Percentiles rank a stretch among this genome's conserved stretches.
These are phyloP conservation scores for Aurantiochytrium sp. DNA, from an alignment of 108 stramenopile species.

Conservation along the genomic window DNA sequence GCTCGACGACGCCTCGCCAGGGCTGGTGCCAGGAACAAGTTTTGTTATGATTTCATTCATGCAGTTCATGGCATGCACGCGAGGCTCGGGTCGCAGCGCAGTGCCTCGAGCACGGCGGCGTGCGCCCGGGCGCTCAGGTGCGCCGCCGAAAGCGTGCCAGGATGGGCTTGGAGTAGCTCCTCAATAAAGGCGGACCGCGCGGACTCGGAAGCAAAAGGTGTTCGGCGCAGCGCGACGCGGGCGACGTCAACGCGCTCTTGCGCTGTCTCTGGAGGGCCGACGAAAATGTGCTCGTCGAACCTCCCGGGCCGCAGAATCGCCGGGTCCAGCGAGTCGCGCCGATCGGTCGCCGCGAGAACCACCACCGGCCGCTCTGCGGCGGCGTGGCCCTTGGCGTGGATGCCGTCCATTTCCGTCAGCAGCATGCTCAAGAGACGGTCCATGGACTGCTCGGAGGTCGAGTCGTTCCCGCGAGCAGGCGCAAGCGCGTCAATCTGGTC, in stretches of 20 bases:
- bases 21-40: too few relatives aligned
- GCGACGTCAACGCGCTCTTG: background rate
- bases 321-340: background rate
- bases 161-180: background rate
- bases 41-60: too few relatives aligned
- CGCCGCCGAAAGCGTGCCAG: background rate
- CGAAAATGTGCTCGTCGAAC: background rate
- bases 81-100: background rate
- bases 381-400: background rate
- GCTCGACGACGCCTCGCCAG: too few relatives aligned
- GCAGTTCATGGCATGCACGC: background rate
- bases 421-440: background rate
- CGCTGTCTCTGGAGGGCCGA: background rate
- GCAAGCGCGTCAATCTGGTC: conserved; percentile 25
- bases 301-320: background rate
- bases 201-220: background rate
- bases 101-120: background rate
- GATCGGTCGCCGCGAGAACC: background rate
- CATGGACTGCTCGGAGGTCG: background rate
- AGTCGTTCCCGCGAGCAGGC: background rate
- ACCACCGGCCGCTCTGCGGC: background rate
- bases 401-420: conserved; percentile 15
- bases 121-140: background rate
- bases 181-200: background rate
- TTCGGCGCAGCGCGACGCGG: background rate